phyloP scores from a whole-genome alignment of 495 filamentous ascomycete genomes.

The Penicillium macrosclerotiorum region DNA sequence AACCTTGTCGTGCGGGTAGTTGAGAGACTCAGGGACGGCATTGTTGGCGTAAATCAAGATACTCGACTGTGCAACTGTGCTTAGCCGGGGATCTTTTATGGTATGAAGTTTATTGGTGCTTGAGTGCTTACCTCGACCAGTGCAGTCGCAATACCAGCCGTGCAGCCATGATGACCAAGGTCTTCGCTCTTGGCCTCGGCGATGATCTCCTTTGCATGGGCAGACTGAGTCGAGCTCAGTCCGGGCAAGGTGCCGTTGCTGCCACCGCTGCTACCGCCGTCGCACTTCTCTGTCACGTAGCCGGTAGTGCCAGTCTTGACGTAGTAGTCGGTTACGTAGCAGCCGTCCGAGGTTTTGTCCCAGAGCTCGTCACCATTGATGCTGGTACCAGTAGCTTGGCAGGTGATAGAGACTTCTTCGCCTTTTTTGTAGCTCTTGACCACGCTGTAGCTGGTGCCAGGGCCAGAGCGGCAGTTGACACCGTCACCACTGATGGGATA shows the following conservation, averaged over 20 bases:
- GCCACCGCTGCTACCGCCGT: not conserved
- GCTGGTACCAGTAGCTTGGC: conserved; percentile 10
- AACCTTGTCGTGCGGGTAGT: conserved; percentile 15
- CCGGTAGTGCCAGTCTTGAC: conserved; percentile 14
- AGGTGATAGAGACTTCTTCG: conserved; percentile 9
- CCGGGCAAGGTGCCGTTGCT: conserved; percentile 12
- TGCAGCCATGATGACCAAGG: conserved; percentile 14
- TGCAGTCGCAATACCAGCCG: conserved; percentile 18
- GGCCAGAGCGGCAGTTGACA: conserved; percentile 18
- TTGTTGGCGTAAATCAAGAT: conserved; percentile 16
- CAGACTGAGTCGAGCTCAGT: conserved; percentile 14
- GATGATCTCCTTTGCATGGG: conserved; percentile 16
- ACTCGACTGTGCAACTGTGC: too few species aligned
- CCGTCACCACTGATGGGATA: conserved; percentile 12
- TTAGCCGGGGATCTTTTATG: too few species aligned
- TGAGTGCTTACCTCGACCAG: conserved; percentile 17
- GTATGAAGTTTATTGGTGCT: too few species aligned
- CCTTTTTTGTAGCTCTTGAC: conserved; percentile 13
- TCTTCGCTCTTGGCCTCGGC: conserved; percentile 13
- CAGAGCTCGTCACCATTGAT: conserved; percentile 15
- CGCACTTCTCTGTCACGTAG: conserved; percentile 10
- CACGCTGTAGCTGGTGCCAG: conserved; percentile 9
- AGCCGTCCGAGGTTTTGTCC: conserved; percentile 19
- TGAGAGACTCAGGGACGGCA: conserved; percentile 11
- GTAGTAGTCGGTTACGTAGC: conserved; percentile 20